phyloP scores from a whole-genome alignment of 129 eudicot species.

The carrot (Daucus carota) region DH1_v3.0 NC_030386.2:31368001-31368500 shows the following conservation, averaged over 20 bases:
- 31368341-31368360: slow-evolving; percentile 21
- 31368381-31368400: slow-evolving; percentile 22
- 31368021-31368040: slow-evolving; percentile 93
- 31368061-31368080: background rate
- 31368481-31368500: slow-evolving; percentile 3
- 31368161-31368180: slow-evolving; percentile 74
- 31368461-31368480: background rate
- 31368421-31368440: slow-evolving; percentile 12
- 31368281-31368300: slow-evolving; percentile 32
- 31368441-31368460: background rate
- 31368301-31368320: background rate
- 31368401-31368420: slow-evolving; percentile 7
- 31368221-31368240: slow-evolving; percentile 86
- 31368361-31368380: slow-evolving; percentile 47
- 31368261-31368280: slow-evolving; percentile 68
- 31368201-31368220: slow-evolving; percentile 94
- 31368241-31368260: slow-evolving; percentile 65
- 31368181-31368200: slow-evolving; percentile 77
- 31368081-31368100: background rate
- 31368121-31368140: background rate
- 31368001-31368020: slow-evolving; percentile 83
- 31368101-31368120: background rate
- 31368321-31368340: slow-evolving; percentile 17
- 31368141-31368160: slow-evolving; percentile 82
- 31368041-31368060: slow-evolving; percentile 83